phyloP scores from a whole-genome alignment of 1,139 yeast genomes.

The Taphrina betulina region DNA sequence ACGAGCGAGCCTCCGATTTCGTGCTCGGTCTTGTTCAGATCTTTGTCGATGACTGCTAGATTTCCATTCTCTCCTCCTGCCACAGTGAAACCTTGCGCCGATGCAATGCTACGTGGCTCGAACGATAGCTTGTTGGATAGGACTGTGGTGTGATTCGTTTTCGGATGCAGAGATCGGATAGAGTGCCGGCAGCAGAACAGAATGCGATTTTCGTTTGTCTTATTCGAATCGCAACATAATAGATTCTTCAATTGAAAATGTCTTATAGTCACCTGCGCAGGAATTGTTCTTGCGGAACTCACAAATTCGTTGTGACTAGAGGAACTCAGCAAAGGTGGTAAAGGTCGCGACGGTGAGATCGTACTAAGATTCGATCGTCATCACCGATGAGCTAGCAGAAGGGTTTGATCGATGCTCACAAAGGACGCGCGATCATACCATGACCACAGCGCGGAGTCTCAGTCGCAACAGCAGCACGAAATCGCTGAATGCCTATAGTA shows the following conservation, averaged over 20 bases:
- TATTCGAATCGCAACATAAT: slow-evolving; percentile 18
- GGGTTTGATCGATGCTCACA: no score
- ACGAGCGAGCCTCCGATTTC: slow-evolving; percentile 24
- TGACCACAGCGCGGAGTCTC: no score
- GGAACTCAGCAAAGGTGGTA: no score
- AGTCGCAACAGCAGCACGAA: no score
- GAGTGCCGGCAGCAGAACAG: slow-evolving; percentile 24
- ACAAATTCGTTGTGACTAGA: no score
- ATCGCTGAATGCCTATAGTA: no score
- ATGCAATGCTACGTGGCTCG: slow-evolving; percentile 20
- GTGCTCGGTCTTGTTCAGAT: slow-evolving; percentile 10
- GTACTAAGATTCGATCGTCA: no score
- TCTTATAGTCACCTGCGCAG: slow-evolving; percentile 14
- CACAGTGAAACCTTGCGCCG: slow-evolving; percentile 18
- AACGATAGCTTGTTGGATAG: slow-evolving; percentile 15
- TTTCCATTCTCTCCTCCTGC: slow-evolving; percentile 30
- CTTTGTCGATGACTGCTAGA: slow-evolving; percentile 5
- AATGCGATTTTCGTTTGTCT: background rate
- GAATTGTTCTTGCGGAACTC: slow-evolving; percentile 2
- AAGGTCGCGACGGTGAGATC: no score
- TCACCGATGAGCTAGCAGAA: no score
- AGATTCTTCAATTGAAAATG: slow-evolving; percentile 29
- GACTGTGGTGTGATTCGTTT: background rate
- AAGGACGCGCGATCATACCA: no score
- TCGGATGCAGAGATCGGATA: slow-evolving; percentile 16